Base-by-base conservation (phyloP, 345 rosid species). In the Abelmoschus esculentus region DNA sequence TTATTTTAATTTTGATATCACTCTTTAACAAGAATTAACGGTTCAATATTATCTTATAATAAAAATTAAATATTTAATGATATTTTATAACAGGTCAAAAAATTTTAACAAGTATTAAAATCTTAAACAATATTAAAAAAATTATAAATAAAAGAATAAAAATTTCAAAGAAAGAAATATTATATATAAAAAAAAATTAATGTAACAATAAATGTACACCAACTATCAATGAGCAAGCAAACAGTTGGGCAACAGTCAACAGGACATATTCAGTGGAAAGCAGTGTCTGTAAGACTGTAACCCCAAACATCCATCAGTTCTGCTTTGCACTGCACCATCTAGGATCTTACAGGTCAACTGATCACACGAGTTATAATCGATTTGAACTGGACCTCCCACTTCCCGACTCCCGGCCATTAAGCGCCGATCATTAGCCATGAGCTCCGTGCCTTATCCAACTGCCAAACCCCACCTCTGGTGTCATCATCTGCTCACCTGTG, bases 331-430 rank as follows among this genome's bases (percentile, higher is more conserved):
- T 38, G 42, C 42, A 38, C 17, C 17, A 53, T 6, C 1, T 52
- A n/a, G 1, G 57, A 53, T 71, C 74, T 71, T 49, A 72, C 67
- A 38, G 15, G 79, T 67, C 68, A 73, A 78, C 64, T 76, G n/a
- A n/a, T n/a, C 46, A n/a, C 49, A 75, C 73, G 76, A 72, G 75
- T 66, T 62, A 66, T 54, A 58, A 76, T 80, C 75, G 72, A 80
- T 74, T 56, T 17, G 61, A 34, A 38, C 55, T 61, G 84, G 78
- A 71, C 81, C 80, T 79, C 42, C 75, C 76, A 46, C 76, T n/a
- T n/a, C n/a, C n/a, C 67, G 40, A 54, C 46, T 61, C 66, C 29
- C 32, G n/a, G 66, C n/a, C 50, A 46, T 12, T 61, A 65, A 69
- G 55, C 72, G 55, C 53, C 47, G 69, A 47, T 44, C 19, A 66